Base-by-base conservation (phyloP, 2,329 filamentous ascomycete genomes). In the Pleoardoris graminearum region DNA sequence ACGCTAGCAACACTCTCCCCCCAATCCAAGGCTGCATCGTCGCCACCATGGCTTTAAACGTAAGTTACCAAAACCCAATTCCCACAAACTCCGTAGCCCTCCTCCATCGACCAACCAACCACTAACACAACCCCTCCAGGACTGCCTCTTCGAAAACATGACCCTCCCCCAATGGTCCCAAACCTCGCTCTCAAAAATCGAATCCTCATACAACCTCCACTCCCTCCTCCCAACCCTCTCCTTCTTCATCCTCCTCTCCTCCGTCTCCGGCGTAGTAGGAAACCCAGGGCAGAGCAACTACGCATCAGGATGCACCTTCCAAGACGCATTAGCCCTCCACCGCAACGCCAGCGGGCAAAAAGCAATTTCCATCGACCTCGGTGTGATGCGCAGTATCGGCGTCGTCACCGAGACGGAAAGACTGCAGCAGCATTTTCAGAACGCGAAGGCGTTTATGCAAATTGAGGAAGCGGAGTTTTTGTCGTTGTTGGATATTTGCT, bases 181-280 rank as follows among this genome's bases (percentile, higher is more conserved):
- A 45, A 54, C 2, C 45, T 61, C 4, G 30, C 39, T n/a, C 1
- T 54, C 64, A 6, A 77, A 77, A 48, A 57, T 77, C 8, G 37
- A 47, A 5, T 70, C 70, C 1, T 66, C 71, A 1, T 64, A 69
- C 60, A 68, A 69, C 21, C 57, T 76, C 0, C 59, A 67, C 37
- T 27, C 23, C 4, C 38, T 49, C 10, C 46, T 65, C 3, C 58
- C 56, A 2, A 41, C 47, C 12, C 48, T 68, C 12, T 60, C 65
- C 42, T 70, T 69, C 53, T 66, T 70, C 51, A 46, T 67, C 8
- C 51, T 67, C 22, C 48, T 65, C 5, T 62, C 63, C 14, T 62
- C 56, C 14, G 46, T 57, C 1, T 53, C 59, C 1, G 66, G 66
- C 6, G 49, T 70, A 12, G 37, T 61, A 16, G 66, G 67, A 3